Base-by-base conservation (phyloP, 805 yeast species). In the Monosporozyma aerobia region DNA sequence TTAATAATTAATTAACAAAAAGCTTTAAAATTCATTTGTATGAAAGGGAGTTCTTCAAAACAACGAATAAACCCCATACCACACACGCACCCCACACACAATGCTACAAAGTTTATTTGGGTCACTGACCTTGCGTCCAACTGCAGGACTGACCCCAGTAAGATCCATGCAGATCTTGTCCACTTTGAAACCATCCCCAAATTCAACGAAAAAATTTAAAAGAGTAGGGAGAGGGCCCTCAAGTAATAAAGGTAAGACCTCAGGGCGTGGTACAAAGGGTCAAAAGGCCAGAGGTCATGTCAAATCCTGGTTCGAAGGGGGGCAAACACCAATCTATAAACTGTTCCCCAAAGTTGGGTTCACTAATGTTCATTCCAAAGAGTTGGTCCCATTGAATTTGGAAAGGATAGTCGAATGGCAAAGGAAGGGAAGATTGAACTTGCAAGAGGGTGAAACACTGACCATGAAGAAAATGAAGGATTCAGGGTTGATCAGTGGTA, bases 221-320 rank as follows among this genome's bases (percentile, higher is more conserved):
- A 78, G 97, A 69, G 76, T 92, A 11, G 99, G 99, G 71, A 83
- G 99, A 74, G 98, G 98, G 73, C 96, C 96, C 25, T 90, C 95
- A 44, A 85, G 95, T 39, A 89, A 90, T 22, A 76, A 79, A 59
- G 99, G 99, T 74, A 90, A 92, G 71, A 94, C 98, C 3, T 82
- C 97, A 6, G 96, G 96, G 48, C 79, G 98, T 69, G 99, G 99
- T 76, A 96, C 88, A 64, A 94, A 94, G 73, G 99, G 99, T 81
- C 98, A 92, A 69, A 92, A 92, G 73, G 97, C 98, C 10, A 81
- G 98, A 72, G 87, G 92, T 40, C 80, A 83, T 44, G 92, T 92
- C 32, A 92, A 90, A 53, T 80, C 85, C 54, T 88, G 95, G 92
- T 89, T 92, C 67, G 99, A 94, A 75, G 99, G 99, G 81, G 98